Evolutionary conservation across 495 filamentous ascomycete species (phyloP).

Genomic region (Penicillium turbatum): DNA sequence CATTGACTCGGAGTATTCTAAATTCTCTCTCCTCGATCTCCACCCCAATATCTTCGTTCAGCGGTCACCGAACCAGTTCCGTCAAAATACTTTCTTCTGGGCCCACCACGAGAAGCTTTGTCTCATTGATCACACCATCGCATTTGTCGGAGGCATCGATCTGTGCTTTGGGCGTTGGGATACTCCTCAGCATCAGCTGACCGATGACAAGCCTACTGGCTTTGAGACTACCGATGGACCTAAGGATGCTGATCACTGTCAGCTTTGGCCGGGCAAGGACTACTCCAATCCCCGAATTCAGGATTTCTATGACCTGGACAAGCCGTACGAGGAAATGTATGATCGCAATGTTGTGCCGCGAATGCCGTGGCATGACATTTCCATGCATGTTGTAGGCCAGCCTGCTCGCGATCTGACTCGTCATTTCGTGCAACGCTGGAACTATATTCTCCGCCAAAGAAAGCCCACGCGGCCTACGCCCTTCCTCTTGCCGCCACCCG

Average conservation of each 20-base stretch:
- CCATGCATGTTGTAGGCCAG: slow-evolving; percentile 97
- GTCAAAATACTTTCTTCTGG: slow-evolving; percentile 99
- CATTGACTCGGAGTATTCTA: slow-evolving; percentile 98
- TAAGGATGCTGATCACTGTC: slow-evolving; percentile 89
- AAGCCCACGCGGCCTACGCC: slow-evolving; percentile 93
- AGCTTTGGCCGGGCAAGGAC: slow-evolving; percentile 97
- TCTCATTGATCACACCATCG: slow-evolving; percentile 92
- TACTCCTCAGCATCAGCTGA: slow-evolving; percentile 83
- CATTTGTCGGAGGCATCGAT: slow-evolving; percentile 95
- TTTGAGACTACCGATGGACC: slow-evolving; percentile 75
- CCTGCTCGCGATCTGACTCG: slow-evolving; percentile 90
- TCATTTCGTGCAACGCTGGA: slow-evolving; percentile 99
- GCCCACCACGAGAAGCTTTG: slow-evolving; percentile 97
- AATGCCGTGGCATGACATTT: slow-evolving; percentile 99
- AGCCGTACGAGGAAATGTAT: slow-evolving; percentile 99
- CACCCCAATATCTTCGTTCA: slow-evolving; percentile 96
- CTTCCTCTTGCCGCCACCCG: slow-evolving; percentile 87
- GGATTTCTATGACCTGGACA: slow-evolving; percentile 90
- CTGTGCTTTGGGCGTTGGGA: slow-evolving; percentile 98
- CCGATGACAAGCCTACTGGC: slow-evolving; percentile 91
- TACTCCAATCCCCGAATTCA: slow-evolving; percentile 95
- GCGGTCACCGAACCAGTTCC: slow-evolving; percentile 92
- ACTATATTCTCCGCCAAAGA: slow-evolving; percentile 89
- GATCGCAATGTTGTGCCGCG: slow-evolving; percentile 79
- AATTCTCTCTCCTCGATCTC: slow-evolving; percentile 92